Percentiles rank a stretch among this genome's conserved stretches.
Evolutionary conservation across 2,329 filamentous ascomycete genomes (phyloP).

Genomic region (Sclerotinia glacialis): DNA sequence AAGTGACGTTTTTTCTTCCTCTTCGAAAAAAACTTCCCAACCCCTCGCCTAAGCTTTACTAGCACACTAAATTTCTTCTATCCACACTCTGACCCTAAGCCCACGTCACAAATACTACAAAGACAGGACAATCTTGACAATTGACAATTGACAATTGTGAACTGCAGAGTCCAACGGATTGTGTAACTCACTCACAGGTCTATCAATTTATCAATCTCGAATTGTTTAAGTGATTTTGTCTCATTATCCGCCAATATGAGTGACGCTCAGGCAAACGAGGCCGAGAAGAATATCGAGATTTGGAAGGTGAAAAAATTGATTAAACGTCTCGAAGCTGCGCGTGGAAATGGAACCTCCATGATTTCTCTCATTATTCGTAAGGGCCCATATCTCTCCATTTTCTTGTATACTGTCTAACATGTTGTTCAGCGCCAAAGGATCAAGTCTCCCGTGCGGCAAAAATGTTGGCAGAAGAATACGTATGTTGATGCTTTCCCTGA

Average conservation of each 20-base stretch:
- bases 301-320: conserved; percentile 99
- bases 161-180: conserved; percentile 20
- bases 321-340: conserved; percentile 93
- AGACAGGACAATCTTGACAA: conserved; percentile 15
- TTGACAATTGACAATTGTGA: conserved; percentile 17
- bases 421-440: conserved; percentile 79
- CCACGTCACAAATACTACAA: conserved; percentile 19
- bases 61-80: conserved; percentile 19
- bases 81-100: conserved; percentile 6
- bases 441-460: conserved; percentile 94
- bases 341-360: conserved; percentile 99
- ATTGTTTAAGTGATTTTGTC: conserved; percentile 16
- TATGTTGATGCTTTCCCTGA: conserved; percentile 47
- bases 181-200: conserved; percentile 11
- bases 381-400: conserved; percentile 40
- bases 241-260: conserved; percentile 64
- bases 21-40: neutral
- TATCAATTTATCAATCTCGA: conserved; percentile 4
- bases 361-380: conserved; percentile 98
- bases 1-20: conserved; percentile 5
- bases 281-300: conserved; percentile 93
- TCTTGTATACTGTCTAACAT: conserved; percentile 16
- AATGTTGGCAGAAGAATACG: conserved; percentile 99
- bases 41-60: conserved; percentile 19
- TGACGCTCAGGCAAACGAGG: conserved; percentile 82